Evolutionary conservation across 345 rosid species (phyloP).

Genomic region (Mercurialis annua): DNA sequence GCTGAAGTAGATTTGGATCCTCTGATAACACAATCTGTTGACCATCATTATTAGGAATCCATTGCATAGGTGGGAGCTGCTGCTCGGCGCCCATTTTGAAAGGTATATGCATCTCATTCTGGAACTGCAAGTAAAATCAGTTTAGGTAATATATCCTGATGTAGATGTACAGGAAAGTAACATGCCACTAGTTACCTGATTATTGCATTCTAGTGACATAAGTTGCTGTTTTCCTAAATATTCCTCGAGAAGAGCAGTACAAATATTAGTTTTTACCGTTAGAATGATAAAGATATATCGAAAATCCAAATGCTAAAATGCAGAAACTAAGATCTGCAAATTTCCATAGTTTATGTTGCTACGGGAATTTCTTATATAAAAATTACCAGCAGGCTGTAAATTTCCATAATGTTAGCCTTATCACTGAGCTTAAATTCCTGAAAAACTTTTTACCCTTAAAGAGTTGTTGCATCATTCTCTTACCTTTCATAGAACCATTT

Average conservation of each 20-base stretch:
- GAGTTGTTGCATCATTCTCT: no score
- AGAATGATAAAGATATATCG: neutral
- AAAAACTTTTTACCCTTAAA: no score
- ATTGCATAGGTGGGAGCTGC: conserved; percentile 55
- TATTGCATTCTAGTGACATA: conserved; percentile 45
- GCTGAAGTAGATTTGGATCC: conserved; percentile 49
- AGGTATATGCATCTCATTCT: conserved; percentile 51
- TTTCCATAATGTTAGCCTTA: neutral
- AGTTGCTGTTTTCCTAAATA: conserved; percentile 50
- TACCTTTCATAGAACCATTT: neutral
- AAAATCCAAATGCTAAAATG: neutral
- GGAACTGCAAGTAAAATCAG: conserved; percentile 39
- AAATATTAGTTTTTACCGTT: neutral
- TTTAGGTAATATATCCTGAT: conserved; percentile 10
- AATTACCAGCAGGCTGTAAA: no score
- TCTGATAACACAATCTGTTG: conserved; percentile 42
- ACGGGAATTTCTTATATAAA: no score
- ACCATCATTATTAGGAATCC: conserved; percentile 50
- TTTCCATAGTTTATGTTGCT: neutral
- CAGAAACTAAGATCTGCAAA: neutral
- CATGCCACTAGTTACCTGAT: conserved; percentile 36
- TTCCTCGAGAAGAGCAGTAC: conserved; percentile 32
- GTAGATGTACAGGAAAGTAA: conserved; percentile 4
- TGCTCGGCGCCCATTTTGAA: conserved; percentile 53
- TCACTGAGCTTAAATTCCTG: no score